Percentiles rank a stretch among this genome's conserved stretches.
phyloP scores from a whole-genome alignment of 176 grass and related monocot species.

The Musa itinerans region DNA sequence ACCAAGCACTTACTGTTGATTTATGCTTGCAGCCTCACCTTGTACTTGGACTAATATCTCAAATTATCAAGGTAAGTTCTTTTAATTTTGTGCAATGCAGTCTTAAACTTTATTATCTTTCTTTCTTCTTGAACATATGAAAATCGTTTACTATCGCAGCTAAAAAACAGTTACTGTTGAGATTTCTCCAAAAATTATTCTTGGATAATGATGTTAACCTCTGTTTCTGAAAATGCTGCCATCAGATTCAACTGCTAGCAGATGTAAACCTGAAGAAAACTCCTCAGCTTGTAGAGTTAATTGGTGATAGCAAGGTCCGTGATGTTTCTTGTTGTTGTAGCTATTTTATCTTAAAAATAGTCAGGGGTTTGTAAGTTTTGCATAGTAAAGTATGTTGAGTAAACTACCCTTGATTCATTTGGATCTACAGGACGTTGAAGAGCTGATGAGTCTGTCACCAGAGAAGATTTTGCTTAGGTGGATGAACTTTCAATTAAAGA shows the following conservation, averaged over 20 bases:
- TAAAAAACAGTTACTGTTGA: background rate
- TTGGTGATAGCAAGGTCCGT: slow-evolving; percentile 75
- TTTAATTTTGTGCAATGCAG: background rate
- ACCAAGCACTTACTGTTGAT: slow-evolving; percentile 8
- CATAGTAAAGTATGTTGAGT: background rate
- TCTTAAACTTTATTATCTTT: slow-evolving; percentile 7
- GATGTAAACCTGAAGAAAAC: slow-evolving; percentile 94
- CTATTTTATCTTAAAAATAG: background rate
- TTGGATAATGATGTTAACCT: background rate
- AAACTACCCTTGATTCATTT: slow-evolving; percentile 2
- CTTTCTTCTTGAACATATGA: background rate
- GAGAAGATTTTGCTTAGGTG: slow-evolving; percentile 95
- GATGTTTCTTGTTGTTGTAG: background rate
- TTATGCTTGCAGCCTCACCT: slow-evolving; percentile 74
- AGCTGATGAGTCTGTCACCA: slow-evolving; percentile 89
- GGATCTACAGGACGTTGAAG: slow-evolving; percentile 70
- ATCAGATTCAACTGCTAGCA: slow-evolving; percentile 91
- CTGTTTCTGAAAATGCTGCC: slow-evolving; percentile 12
- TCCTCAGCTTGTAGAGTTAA: slow-evolving; percentile 81
- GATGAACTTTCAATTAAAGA: slow-evolving; percentile 99
- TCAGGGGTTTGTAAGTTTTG: background rate
- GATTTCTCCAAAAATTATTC: background rate
- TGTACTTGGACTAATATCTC: slow-evolving; percentile 89
- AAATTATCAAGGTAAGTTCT: slow-evolving; percentile 75
- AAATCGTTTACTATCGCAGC: background rate